Evolutionary conservation across 1,284 basidiomycete species (phyloP).

Genomic region (Boletus smithii): DNA sequence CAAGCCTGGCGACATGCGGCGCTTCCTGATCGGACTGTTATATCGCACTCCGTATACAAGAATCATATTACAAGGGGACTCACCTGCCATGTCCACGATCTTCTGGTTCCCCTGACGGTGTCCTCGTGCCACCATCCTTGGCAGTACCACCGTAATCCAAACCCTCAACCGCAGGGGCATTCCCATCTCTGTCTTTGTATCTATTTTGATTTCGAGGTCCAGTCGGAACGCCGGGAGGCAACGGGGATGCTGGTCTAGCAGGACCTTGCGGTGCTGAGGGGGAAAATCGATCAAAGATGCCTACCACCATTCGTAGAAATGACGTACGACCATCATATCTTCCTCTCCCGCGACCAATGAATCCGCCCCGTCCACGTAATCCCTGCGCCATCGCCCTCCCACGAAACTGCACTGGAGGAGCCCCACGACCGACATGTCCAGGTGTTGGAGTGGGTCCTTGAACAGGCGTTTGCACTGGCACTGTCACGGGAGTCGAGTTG

Average conservation of each 20-base stretch:
- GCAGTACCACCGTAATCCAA: slow-evolving; percentile 71
- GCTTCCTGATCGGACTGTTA: slow-evolving; percentile 49
- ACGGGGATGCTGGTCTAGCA: slow-evolving; percentile 70
- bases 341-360: slow-evolving; percentile 47
- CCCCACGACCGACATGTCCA: slow-evolving; percentile 43
- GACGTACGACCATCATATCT: slow-evolving; percentile 42
- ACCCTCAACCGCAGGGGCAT: slow-evolving; percentile 77
- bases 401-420: slow-evolving; percentile 52
- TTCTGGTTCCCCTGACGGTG: slow-evolving; percentile 56
- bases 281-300: slow-evolving; percentile 6
- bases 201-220: slow-evolving; percentile 83
- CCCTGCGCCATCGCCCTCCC: slow-evolving; percentile 47
- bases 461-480: slow-evolving; percentile 32
- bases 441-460: slow-evolving; percentile 33
- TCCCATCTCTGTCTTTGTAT: slow-evolving; percentile 81
- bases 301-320: slow-evolving; percentile 4
- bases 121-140: slow-evolving; percentile 44
- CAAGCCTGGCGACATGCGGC: slow-evolving; percentile 55
- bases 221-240: slow-evolving; percentile 79
- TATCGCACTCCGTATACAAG: too few species aligned
- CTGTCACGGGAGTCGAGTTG: slow-evolving; percentile 35
- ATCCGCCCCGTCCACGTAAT: slow-evolving; percentile 43
- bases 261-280: slow-evolving; percentile 45
- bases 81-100: slow-evolving; percentile 52
- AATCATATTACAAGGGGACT: slow-evolving; percentile 1